Evolutionary conservation across 2,329 filamentous ascomycete genomes (phyloP), one percentile per base, ranked within the genome.

Genomic region (Xylariaceae sp.): DNA sequence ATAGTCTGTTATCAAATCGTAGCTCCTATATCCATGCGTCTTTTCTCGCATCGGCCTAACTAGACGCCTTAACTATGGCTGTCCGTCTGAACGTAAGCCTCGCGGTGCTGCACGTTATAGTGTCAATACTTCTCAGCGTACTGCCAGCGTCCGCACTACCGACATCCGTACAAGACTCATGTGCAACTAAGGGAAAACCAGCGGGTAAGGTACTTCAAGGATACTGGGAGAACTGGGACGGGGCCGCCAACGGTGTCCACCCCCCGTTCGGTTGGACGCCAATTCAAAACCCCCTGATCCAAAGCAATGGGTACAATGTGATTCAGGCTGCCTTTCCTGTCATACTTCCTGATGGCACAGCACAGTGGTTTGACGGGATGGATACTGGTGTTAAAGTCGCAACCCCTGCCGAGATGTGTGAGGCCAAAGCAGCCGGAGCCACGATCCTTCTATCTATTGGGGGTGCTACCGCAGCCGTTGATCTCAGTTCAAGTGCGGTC

Each of bases 151-250:
- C 35, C 8, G 57, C 57, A 4, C 46, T 50, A 33, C 23, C 37
- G 6, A 23, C 40, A 8, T 16, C 40, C 13, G 26, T 23, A 4
- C 23, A n/a, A n/a, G 42, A 50, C 23, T 67, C 66, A 29, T 72
- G 70, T 41, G 61, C 55, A 9, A 69, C 67, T 2, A 72, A 69
- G 44, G 69, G 69, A 13, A 67, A 65, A 24, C 70, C 70, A 6
- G 18, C 55, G 1, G 70, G 70, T 27, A 70, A 70, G 44, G 68
- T 72, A 7, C 67, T 72, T 16, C 62, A 66, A 41, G 70, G 70
- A 8, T 72, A 72, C 50, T 72, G 69, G 69, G 70, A 72, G 59
- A 72, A 72, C 55, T 72, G 70, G 70, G 69, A 72, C 50, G 69
- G 69, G 26, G 36, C 69, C 11, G 55, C 43, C 20, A 71, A 69